A percentile compares a stretch with the other conserved stretches of the same genome.
Evolutionary conservation across 129 eudicot species (phyloP).

Genomic region (Flaveria linearis): DNA sequence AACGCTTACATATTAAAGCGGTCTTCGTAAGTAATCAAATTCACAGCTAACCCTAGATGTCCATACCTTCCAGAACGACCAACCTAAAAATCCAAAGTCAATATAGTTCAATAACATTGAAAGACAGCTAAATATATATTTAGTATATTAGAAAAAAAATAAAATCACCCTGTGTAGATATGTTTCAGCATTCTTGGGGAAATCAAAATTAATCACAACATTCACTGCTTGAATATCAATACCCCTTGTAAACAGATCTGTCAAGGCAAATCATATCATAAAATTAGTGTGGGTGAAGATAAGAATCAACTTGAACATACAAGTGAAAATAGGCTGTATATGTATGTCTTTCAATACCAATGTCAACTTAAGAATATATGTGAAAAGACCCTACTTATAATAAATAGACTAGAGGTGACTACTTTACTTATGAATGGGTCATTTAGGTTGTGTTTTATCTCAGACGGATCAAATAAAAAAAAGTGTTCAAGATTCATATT

Average conservation of each 20-base stretch:
- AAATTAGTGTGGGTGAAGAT: neutral
- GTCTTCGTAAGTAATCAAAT: slow-evolving; percentile 56
- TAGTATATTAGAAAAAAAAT: neutral
- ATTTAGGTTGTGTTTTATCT: neutral
- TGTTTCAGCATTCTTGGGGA: slow-evolving; percentile 63
- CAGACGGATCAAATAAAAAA: neutral
- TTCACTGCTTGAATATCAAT: slow-evolving; percentile 73
- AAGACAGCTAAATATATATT: neutral
- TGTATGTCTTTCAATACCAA: neutral
- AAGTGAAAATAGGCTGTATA: neutral
- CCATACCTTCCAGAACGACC: slow-evolving; percentile 62
- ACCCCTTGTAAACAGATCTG: slow-evolving; percentile 71
- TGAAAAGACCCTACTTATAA: neutral
- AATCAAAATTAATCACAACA: slow-evolving; percentile 65
- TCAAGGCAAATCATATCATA: neutral
- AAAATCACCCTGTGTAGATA: slow-evolving; percentile 62
- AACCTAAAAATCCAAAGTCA: slow-evolving; percentile 35
- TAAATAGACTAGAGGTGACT: neutral
- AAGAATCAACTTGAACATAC: neutral
- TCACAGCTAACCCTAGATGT: slow-evolving; percentile 60
- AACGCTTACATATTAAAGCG: slow-evolving; percentile 57
- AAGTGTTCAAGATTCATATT: neutral
- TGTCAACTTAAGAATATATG: neutral
- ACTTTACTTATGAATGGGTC: neutral
- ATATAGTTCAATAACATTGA: neutral